Conservation (phyloP, 225 moss, liverwort and hornwort genomes). For the Thuidium tamariscinum region DNA sequence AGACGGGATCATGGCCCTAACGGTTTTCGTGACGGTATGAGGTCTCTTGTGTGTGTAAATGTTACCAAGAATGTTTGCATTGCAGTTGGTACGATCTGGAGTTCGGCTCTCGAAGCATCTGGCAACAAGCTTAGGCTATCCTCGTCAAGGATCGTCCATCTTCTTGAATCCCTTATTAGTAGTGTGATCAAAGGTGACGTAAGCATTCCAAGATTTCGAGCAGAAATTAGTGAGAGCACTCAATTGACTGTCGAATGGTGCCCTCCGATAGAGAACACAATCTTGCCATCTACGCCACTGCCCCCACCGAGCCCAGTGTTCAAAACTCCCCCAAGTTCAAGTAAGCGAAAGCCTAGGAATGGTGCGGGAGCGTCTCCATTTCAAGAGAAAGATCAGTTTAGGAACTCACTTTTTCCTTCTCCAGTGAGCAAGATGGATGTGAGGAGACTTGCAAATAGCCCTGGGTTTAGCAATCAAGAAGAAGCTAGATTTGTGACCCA, state of each 20-base stretch:
- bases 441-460: conserved; percentile 22
- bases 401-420: conserved; percentile 33
- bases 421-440: conserved; percentile 24
- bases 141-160: conserved; percentile 48
- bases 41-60: neutral
- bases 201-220: conserved; percentile 5
- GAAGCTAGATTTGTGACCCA: conserved; percentile 5
- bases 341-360: conserved; percentile 31
- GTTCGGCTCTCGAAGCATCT: conserved; percentile 54
- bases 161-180: conserved; percentile 38
- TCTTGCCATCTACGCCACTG: conserved; percentile 2
- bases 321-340: conserved; percentile 25
- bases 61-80: neutral
- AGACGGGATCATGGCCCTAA: neutral
- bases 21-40: neutral
- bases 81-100: conserved; percentile 73
- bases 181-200: neutral
- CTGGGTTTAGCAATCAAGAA: conserved; percentile 9
- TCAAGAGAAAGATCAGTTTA: conserved; percentile 18
- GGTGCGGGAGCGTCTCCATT: conserved; percentile 21
- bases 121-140: conserved; percentile 46
- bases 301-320: conserved; percentile 35
- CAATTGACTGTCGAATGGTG: conserved; percentile 68
- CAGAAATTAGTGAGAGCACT: conserved; percentile 30
- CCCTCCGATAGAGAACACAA: conserved; percentile 10